Base-by-base conservation (phyloP, 805 yeast genomes). In the Blastobotrys chiropterorum region DNA sequence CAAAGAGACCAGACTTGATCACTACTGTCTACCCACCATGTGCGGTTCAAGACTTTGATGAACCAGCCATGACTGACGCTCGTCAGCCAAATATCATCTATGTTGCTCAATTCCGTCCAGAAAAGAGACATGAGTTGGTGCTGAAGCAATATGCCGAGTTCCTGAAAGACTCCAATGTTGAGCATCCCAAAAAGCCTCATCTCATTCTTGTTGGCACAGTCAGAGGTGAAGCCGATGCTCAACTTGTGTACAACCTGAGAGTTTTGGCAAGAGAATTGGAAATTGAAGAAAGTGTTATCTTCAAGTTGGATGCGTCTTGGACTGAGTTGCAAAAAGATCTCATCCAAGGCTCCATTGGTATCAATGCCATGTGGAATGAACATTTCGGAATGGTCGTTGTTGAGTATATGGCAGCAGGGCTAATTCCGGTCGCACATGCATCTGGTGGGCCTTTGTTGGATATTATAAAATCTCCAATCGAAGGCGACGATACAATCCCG, bases 281-380 rank as follows among this genome's bases (percentile, higher is more conserved):
- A 0, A 72, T 85, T 19, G 59, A 61, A 41, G 60, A 61, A 41
- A 66, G 75, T 16, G 66, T 76, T 11, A 73, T 78, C 45, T 84
- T 90, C 61, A 71, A 82, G 0, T 76, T 86, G 3, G 95, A 94
- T 68, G 85, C 92, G 22, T 76, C 88, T 7, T 87, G 87, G 70
- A 74, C 72, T 1, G 76, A 73, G 15, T 82, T 95, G 13, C 71
- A 80, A 49, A 62, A 69, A 26, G 75, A 79, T 50, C 72, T 95
- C 34, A 60, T 71, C 11, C 70, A 67, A 13, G 78, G 89, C 2
- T 78, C 82, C 21, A 82, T 80, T 62, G 99, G 99, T 3, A 72
- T 94, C 40, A 92, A 94, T 62, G 90, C 96, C 30, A 94, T 94
- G 99, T 94, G 99, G 99, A 94, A 94, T 69, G 99, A 94, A 72